Evolutionary conservation across 2,329 filamentous ascomycete genomes (phyloP).

Genomic region (Sporothrix pseudoabietina): DNA sequence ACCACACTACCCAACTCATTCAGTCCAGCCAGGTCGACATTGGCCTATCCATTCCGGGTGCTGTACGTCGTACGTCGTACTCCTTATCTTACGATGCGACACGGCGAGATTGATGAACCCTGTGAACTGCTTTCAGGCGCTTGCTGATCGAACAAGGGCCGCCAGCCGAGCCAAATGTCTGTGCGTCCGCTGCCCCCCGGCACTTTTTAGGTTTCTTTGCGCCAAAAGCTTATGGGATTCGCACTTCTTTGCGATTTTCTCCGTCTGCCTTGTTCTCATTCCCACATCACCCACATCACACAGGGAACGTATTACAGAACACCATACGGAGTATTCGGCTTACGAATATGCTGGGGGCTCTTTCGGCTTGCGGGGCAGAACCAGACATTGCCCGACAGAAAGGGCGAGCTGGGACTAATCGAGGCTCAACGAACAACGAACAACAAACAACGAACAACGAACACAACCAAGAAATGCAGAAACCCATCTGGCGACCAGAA

Average conservation of each 20-base stretch:
- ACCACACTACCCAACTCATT: not conserved
- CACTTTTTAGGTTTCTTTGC: conserved; percentile 24
- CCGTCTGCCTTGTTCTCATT: conserved; percentile 12
- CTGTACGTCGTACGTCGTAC: too few relatives aligned
- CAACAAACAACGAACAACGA: not conserved
- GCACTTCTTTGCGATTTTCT: conserved; percentile 20
- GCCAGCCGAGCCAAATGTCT: conserved; percentile 38
- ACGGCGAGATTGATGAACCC: conserved; percentile 32
- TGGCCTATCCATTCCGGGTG: not conserved
- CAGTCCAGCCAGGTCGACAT: not conserved
- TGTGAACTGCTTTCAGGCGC: conserved; percentile 32
- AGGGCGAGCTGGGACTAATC: not conserved
- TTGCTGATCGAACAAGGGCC: conserved; percentile 34
- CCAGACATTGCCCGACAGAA: conserved; percentile 8
- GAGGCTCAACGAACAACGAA: not conserved
- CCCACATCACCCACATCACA: conserved; percentile 39
- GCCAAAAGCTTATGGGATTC: not conserved
- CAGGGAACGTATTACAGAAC: conserved; percentile 38
- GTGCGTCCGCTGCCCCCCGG: conserved; percentile 36
- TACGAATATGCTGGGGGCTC: not conserved
- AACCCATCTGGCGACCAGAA: conserved; percentile 22
- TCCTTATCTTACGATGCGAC: conserved; percentile 29
- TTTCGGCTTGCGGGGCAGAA: conserved; percentile 15
- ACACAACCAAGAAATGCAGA: conserved; percentile 11
- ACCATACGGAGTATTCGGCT: not conserved